Evolutionary conservation across 2,329 filamentous ascomycete genomes (phyloP).

Genomic region (Trematosphaeria pertusa): DNA sequence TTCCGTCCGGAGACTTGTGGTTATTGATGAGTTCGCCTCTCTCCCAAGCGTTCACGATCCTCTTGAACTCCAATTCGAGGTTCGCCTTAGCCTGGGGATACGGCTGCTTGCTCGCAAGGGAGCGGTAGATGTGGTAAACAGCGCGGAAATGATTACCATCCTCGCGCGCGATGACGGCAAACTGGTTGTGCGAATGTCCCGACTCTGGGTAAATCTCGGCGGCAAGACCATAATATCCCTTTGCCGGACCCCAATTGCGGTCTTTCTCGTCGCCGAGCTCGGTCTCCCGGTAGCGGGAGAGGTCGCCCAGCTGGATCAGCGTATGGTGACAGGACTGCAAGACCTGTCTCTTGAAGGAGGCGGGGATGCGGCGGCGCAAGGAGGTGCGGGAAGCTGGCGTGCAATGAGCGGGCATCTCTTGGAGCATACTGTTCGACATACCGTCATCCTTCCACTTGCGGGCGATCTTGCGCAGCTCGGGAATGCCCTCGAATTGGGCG

Average conservation of each 20-base stretch:
- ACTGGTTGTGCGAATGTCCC: slow-evolving; percentile 86
- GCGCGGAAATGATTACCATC: slow-evolving; percentile 81
- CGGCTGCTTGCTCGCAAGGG: slow-evolving; percentile 75
- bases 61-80: slow-evolving; percentile 79
- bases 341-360: slow-evolving; percentile 64
- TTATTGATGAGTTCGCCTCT: slow-evolving; percentile 60
- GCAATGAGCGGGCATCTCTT: slow-evolving; percentile 44
- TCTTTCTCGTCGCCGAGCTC: slow-evolving; percentile 71
- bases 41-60: slow-evolving; percentile 64
- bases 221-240: slow-evolving; percentile 85
- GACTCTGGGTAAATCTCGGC: slow-evolving; percentile 78
- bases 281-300: slow-evolving; percentile 82
- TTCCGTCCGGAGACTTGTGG: slow-evolving; percentile 47
- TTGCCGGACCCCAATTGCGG: slow-evolving; percentile 78
- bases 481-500: slow-evolving; percentile 62
- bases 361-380: slow-evolving; percentile 47
- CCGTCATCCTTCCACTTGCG: slow-evolving; percentile 48
- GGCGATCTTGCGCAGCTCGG: slow-evolving; percentile 65
- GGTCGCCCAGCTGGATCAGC: slow-evolving; percentile 85
- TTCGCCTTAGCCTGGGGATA: slow-evolving; percentile 78
- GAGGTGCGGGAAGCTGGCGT: slow-evolving; percentile 39
- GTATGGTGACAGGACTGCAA: slow-evolving; percentile 80
- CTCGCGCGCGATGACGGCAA: slow-evolving; percentile 82
- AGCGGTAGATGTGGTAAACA: slow-evolving; percentile 88
- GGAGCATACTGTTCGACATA: slow-evolving; percentile 19